Evolutionary conservation across 495 filamentous ascomycete species (phyloP).

Genomic region (Cercophora samala): DNA sequence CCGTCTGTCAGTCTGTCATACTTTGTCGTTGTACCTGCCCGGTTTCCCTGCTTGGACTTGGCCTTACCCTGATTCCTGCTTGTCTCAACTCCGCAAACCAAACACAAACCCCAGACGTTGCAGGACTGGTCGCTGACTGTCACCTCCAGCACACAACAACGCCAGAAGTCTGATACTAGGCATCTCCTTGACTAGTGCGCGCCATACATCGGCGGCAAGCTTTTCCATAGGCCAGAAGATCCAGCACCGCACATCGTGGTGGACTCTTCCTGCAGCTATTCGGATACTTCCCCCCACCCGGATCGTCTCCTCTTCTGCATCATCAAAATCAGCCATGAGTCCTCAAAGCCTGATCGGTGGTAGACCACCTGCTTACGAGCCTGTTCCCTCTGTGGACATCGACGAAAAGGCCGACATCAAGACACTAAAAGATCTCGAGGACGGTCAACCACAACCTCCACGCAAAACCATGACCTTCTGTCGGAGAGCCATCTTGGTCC

Average conservation of each 20-base stretch:
- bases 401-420: conserved; percentile 15
- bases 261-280: neutral
- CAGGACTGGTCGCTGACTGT: conserved; percentile 8
- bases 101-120: neutral
- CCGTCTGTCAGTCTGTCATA: neutral
- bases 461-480: conserved; percentile 26
- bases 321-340: conserved; percentile 18
- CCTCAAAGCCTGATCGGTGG: conserved; percentile 10
- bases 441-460: conserved; percentile 8
- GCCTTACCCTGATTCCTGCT: conserved; percentile 1
- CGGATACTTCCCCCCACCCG: neutral
- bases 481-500: conserved; percentile 28
- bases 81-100: conserved; percentile 4
- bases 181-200: conserved; percentile 5
- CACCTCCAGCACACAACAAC: conserved; percentile 1
- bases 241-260: neutral
- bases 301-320: conserved; percentile 7
- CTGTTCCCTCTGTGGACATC: conserved; percentile 13
- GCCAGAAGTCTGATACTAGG: conserved; percentile 7
- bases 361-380: conserved; percentile 12
- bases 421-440: conserved; percentile 9
- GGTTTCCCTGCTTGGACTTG: neutral
- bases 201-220: neutral
- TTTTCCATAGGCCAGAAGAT: neutral
- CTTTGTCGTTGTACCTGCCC: neutral